Evolutionary conservation across 2,329 filamentous ascomycete species (phyloP), one percentile per base, ranked within the genome.

Genomic region (Biscogniauxia marginata): DNA sequence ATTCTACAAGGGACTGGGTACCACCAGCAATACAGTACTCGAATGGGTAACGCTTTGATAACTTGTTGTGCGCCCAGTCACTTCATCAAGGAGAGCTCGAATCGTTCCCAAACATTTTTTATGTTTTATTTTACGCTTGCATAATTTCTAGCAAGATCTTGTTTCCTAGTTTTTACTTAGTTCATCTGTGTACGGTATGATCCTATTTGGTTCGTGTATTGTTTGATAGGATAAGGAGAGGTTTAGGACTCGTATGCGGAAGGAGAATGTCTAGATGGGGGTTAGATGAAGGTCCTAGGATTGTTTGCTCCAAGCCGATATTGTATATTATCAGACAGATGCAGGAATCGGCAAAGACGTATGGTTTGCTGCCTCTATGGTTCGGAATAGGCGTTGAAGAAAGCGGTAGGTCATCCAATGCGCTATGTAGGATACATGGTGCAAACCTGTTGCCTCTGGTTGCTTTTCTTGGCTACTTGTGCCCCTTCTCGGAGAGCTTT

Each of bases 171-270:
- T 7, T 39, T 50, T 46, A 19, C 6, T 46, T 46, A n/a, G 18
- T 39, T 50, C 48, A 16, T 56, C 49, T 43, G n/a, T 54, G 44
- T 50, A 19, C 46, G 21, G 22, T 47, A 25, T 25, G 46, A 25
- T 23, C 13, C 16, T 4, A 22, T 25, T 43, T n/a, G n/a, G n/a
- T 48, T 51, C 50, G 44, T 56, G 47, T 11, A 53, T 47, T 46
- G 45, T 11, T 25, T 23, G 45, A 47, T 58, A 56, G 53, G 45
- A 57, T 57, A 59, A 30, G 54, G 48, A 48, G 46, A 56, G 50
- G 53, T 44, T 50, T 7, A 21, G 49, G 47, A 51, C 47, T 63
- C 65, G 66, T 68, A 47, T 66, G 52, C 63, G 63, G 48, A 63
- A 66, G 59, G 58, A 63, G 61, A 56, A 56, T 56, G 50, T 57